Percentiles rank a stretch among this genome's conserved stretches.
Evolutionary conservation across 345 rosid genomes (phyloP).

Genomic region (Brassica napus): DNA sequence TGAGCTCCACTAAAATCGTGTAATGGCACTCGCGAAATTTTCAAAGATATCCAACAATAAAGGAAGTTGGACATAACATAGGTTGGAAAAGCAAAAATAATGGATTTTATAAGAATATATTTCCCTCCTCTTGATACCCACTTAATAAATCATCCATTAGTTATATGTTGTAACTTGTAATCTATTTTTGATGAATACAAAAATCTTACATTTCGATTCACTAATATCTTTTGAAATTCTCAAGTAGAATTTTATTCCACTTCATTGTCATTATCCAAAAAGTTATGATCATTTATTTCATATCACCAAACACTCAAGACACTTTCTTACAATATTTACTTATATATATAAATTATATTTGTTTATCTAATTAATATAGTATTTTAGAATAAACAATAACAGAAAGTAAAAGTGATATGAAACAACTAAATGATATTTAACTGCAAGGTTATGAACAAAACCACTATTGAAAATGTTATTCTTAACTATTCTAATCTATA

Average conservation of each 20-base stretch:
- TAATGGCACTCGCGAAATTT: background rate
- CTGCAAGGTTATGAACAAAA: background rate
- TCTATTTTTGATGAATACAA: background rate
- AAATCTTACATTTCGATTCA: background rate
- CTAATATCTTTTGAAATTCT: background rate
- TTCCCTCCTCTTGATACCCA: background rate
- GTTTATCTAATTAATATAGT: background rate
- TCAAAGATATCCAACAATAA: background rate
- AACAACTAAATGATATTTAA: background rate
- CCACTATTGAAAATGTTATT: background rate
- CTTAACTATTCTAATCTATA: background rate
- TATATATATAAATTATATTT: background rate
- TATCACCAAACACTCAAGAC: background rate
- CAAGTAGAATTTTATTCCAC: background rate
- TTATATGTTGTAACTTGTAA: background rate
- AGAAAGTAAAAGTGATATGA: background rate
- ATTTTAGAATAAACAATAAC: background rate
- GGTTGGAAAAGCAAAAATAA: background rate
- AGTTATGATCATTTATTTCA: background rate
- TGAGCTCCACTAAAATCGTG: background rate
- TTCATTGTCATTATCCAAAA: no score
- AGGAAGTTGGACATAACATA: background rate
- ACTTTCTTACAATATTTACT: background rate
- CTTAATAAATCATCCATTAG: background rate
- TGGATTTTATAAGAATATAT: background rate